phyloP scores from a whole-genome alignment of 768 basidiomycete genomes.

The Suillus variegatus region DNA sequence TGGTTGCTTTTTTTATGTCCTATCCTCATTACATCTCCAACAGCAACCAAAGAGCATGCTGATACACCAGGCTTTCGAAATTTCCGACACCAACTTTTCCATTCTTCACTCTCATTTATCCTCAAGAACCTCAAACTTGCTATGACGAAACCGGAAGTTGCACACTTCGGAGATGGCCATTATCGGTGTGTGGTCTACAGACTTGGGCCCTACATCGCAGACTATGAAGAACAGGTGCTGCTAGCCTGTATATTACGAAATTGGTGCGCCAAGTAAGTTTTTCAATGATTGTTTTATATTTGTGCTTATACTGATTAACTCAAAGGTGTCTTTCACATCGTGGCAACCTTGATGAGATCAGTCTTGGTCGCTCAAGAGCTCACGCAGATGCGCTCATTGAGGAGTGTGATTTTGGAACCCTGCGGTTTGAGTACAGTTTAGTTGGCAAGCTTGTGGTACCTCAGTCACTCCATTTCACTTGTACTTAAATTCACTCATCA shows the following conservation, averaged over 20 bases:
- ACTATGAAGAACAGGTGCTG: conserved; percentile 42
- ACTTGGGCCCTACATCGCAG: conserved; percentile 40
- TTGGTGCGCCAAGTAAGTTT: conserved; percentile 37
- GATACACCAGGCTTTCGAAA: conserved; percentile 1
- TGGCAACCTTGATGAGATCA: conserved; percentile 28
- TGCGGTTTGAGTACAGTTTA: conserved; percentile 39
- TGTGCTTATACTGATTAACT: conserved; percentile 14
- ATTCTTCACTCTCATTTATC: no score
- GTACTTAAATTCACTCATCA: background rate
- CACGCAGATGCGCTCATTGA: conserved; percentile 27
- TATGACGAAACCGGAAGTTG: no score
- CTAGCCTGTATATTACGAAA: conserved; percentile 34
- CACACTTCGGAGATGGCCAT: conserved; percentile 11
- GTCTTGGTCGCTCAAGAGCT: conserved; percentile 14
- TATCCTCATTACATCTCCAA: background rate
- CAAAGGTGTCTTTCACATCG: conserved; percentile 22
- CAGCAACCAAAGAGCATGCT: conserved; percentile 14
- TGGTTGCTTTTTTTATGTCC: background rate
- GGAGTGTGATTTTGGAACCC: conserved; percentile 25
- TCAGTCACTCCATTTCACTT: background rate
- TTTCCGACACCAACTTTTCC: no score
- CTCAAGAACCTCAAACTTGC: no score
- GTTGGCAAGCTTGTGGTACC: conserved; percentile 19
- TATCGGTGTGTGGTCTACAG: conserved; percentile 31
- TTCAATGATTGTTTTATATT: conserved; percentile 2